phyloP scores from a whole-genome alignment of 805 yeast species.

The Kodamaea restingae region DNA sequence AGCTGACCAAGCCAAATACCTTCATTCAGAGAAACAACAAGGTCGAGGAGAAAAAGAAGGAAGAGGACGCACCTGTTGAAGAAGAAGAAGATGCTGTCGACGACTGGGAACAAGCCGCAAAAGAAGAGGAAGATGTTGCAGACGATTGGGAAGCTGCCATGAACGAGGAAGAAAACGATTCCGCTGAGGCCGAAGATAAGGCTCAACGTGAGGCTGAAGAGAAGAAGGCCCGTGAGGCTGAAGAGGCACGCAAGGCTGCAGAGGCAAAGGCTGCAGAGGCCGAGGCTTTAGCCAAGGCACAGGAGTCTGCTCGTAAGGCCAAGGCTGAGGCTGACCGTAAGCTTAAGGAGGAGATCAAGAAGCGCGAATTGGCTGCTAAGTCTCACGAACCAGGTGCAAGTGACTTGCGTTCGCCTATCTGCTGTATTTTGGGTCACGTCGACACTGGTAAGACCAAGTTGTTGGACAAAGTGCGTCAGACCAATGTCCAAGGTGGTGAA shows the following conservation, averaged over 20 bases:
- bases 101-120: conserved; percentile 78
- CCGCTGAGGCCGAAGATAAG: conserved; percentile 15
- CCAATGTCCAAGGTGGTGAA: conserved; percentile 99
- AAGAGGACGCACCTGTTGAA: conserved; percentile 16
- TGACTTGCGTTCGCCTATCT: conserved; percentile 95
- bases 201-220: conserved; percentile 6
- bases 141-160: conserved; percentile 50
- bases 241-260: conserved; percentile 11
- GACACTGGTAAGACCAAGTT: conserved; percentile 99
- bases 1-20: conserved; percentile 47
- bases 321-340: conserved; percentile 29
- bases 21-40: conserved; percentile 24
- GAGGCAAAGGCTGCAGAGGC: conserved; percentile 19
- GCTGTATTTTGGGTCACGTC: conserved; percentile 98
- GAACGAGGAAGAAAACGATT: conserved; percentile 25
- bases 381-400: conserved; percentile 28
- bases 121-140: conserved; percentile 53
- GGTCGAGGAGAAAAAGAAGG: conserved; percentile 21
- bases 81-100: conserved; percentile 68
- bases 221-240: conserved; percentile 20
- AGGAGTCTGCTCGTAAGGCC: conserved; percentile 28
- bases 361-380: conserved; percentile 12
- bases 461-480: conserved; percentile 95
- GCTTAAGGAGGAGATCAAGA: conserved; percentile 10
- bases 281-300: conserved; percentile 9